These are phyloP conservation scores for Trichoderma sp. DNA, from an alignment of 2,329 filamentous ascomycete species.

Conservation along the genomic window DNA sequence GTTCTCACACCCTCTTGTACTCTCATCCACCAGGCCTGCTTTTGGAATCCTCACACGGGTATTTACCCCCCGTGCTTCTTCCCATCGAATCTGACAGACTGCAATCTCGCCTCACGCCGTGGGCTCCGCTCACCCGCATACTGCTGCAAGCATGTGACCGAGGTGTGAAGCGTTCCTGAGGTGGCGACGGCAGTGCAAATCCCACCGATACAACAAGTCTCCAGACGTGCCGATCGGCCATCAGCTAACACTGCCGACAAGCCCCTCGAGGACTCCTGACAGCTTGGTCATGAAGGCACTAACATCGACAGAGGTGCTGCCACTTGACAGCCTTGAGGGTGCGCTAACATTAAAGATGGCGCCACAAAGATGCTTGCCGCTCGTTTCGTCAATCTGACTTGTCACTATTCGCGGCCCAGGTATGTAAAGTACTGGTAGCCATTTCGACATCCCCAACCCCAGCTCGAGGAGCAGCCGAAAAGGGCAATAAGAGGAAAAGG, in stretches of 20 bases:
- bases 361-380: constrained; percentile 15
- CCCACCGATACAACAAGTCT: not conserved
- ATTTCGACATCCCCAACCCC: no score
- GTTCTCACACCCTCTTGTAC: no score
- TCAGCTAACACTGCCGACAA: not conserved
- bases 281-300: not conserved
- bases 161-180: constrained; percentile 4
- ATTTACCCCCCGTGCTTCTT: not conserved
- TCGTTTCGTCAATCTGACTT: constrained; percentile 19
- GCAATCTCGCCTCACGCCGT: not conserved
- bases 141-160: constrained; percentile 17
- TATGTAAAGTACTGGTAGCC: not conserved
- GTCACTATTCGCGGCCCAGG: constrained; percentile 11
- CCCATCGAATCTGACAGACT: not conserved
- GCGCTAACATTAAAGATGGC: constrained; percentile 19
- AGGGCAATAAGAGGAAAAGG: not conserved
- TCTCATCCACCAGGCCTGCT: no score
- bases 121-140: constrained; percentile 26
- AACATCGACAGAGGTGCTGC: not conserved
- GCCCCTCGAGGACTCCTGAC: not conserved
- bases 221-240: not conserved
- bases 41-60: not conserved
- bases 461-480: no score
- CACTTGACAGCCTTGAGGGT: constrained; percentile 5
- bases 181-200: not conserved